These are phyloP conservation scores for Phytophthora rubi DNA, from an alignment of 352 stramenopile genomes.

Conservation along the genomic window DNA sequence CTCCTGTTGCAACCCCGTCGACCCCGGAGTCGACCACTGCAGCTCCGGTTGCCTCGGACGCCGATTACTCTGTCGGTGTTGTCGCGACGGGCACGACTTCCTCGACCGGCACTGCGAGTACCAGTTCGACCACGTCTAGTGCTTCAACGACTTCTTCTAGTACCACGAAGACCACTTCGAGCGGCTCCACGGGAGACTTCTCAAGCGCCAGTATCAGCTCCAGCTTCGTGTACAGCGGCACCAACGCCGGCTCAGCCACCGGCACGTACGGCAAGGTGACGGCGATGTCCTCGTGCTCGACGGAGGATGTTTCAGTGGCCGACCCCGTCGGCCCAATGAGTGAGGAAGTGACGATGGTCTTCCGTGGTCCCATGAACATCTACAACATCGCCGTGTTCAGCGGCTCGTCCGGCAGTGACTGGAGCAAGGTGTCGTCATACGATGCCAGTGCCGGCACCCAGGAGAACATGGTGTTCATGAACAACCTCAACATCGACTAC, in stretches of 20 bases:
- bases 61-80: slow-evolving; percentile 27
- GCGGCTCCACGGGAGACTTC: slow-evolving; percentile 31
- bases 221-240: slow-evolving; percentile 53
- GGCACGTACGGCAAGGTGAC: slow-evolving; percentile 59
- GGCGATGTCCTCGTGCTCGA: slow-evolving; percentile 40
- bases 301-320: slow-evolving; percentile 37
- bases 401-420: slow-evolving; percentile 31
- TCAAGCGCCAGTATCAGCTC: slow-evolving; percentile 53
- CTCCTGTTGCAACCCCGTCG: slow-evolving; percentile 8
- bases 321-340: slow-evolving; percentile 55
- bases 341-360: slow-evolving; percentile 64
- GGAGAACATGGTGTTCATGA: slow-evolving; percentile 70
- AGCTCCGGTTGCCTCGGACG: slow-evolving; percentile 25
- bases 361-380: slow-evolving; percentile 67
- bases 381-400: slow-evolving; percentile 66
- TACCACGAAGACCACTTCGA: slow-evolving; percentile 19
- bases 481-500: slow-evolving; percentile 71
- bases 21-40: not conserved
- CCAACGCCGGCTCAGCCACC: slow-evolving; percentile 43
- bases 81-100: slow-evolving; percentile 14
- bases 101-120: slow-evolving; percentile 10
- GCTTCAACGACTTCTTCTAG: slow-evolving; percentile 10
- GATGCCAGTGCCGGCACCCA: slow-evolving; percentile 29
- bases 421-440: slow-evolving; percentile 59
- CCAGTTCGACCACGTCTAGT: slow-evolving; percentile 5